Evolutionary conservation across 108 stramenopile species (phyloP).

Genomic region (Mediolabrus comicus): DNA sequence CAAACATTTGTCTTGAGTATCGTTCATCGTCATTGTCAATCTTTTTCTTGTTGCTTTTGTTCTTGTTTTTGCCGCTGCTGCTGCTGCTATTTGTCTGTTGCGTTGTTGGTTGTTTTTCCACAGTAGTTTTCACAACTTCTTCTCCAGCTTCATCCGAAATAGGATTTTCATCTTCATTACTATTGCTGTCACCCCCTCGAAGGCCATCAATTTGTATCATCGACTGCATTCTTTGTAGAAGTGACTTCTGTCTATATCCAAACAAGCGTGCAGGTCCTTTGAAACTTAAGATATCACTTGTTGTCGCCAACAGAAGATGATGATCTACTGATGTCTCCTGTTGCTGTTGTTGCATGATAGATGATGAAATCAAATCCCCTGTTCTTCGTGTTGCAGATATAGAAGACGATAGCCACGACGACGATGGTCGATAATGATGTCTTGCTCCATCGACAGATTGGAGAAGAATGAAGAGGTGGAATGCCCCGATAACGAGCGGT

Average conservation of each 20-base stretch:
- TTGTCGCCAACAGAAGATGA: too few species aligned
- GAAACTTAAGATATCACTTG: too few species aligned
- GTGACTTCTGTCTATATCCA: neutral
- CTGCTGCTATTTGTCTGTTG: too few species aligned
- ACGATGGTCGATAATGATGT: too few species aligned
- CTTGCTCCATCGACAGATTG: neutral
- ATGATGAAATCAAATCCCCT: neutral
- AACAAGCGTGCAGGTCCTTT: neutral
- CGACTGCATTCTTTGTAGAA: neutral
- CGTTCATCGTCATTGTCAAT: conserved; percentile 73
- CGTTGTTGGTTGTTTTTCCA: neutral
- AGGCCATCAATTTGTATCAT: neutral
- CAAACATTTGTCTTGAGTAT: conserved; percentile 87
- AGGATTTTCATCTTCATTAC: neutral
- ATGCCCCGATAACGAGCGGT: neutral
- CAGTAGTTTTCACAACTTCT: neutral
- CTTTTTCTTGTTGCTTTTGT: conserved; percentile 18
- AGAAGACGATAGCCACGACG: neutral
- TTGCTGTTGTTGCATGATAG: too few species aligned
- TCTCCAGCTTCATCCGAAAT: neutral
- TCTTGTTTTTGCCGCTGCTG: neutral
- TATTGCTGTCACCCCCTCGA: conserved; percentile 9
- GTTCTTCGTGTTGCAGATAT: neutral
- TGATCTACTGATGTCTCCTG: too few species aligned
- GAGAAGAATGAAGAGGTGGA: neutral